Conservation (phyloP, 139 green algal genomes). For the Picochlorum sp. region DNA sequence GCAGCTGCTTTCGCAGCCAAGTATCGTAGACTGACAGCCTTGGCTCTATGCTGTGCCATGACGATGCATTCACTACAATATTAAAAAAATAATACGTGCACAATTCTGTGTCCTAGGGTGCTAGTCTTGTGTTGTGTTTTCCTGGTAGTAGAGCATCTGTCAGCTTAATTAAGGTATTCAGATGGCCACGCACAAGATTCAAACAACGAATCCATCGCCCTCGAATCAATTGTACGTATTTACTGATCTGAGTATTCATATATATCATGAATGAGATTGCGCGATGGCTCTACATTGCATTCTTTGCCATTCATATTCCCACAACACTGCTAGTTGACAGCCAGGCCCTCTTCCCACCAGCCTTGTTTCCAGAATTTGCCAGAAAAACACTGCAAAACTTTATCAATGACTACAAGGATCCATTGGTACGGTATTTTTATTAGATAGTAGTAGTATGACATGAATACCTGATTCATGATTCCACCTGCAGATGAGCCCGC, state of each 20-base stretch:
- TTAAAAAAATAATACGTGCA: neutral
- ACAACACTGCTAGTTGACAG: slow-evolving; percentile 64
- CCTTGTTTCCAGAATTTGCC: neutral
- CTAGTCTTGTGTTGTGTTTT: no score
- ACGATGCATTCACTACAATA: neutral
- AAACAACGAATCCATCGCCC: no score
- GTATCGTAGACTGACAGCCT: slow-evolving; percentile 1
- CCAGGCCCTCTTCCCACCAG: slow-evolving; percentile 25
- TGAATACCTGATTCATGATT: neutral
- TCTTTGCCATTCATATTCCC: slow-evolving; percentile 65
- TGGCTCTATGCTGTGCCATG: neutral
- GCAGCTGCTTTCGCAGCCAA: slow-evolving; percentile 10
- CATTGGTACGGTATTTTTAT: slow-evolving; percentile 34
- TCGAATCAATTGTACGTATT: no score
- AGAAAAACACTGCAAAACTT: slow-evolving; percentile 19
- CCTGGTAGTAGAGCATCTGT: no score
- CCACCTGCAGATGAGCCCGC: no score
- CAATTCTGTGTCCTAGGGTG: no score
- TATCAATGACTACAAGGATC: slow-evolving; percentile 38
- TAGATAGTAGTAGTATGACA: no score
- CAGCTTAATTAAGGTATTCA: no score
- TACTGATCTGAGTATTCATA: no score
- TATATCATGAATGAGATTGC: no score
- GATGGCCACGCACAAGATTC: no score
- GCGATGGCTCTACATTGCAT: slow-evolving; percentile 18